Evolutionary conservation across 352 stramenopile species (phyloP), one percentile per base, ranked within the genome.

Genomic region (Phytophthora rubi): DNA sequence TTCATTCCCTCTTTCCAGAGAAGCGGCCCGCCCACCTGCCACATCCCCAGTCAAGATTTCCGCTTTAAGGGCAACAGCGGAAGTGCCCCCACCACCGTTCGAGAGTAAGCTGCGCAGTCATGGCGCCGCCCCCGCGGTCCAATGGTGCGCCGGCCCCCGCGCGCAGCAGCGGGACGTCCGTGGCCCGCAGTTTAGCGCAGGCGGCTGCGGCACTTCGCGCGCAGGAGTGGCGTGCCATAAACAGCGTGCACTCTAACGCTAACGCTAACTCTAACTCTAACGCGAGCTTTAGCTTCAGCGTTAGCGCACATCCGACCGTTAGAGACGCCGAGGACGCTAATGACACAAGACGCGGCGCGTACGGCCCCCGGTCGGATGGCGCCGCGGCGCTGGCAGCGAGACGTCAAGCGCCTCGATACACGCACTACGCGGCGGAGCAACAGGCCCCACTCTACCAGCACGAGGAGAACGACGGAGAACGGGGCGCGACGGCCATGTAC

Each of bases 201-300:
- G 64, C 69, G 6, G 69, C 69, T 0, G 69, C 69, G 1, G 58
- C 69, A 2, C 64, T 76, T 26, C 69, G 69, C 30, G 57, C 64
- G 4, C 61, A 67, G 10, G 69, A 76, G 35, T 76, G 69, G 69
- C 59, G 58, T 9, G 23, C 9, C 28, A 10, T 3, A 3, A 18
- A 37, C 15, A 2, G 12, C 45, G 10, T 44, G 15, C 12, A 18
- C 18, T 9, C 42, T 23, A 62, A n/a, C 23, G 13, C 33, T 13
- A 51, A 48, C 35, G 53, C 28, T 6, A 60, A 26, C 60, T 23
- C 28, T 6, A 60, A 26, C 60, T 23, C 53, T 10, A n/a, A 35
- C 53, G 23, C 35, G 35, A 44, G 35, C 7, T 6, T 9, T 5
- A 35, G 9, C 32, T 7, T 9, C 7, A 35, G 9, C 32, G 32